Evolutionary conservation across 345 rosid species (phyloP).

Genomic region (Tarenaya hassleriana): DNA sequence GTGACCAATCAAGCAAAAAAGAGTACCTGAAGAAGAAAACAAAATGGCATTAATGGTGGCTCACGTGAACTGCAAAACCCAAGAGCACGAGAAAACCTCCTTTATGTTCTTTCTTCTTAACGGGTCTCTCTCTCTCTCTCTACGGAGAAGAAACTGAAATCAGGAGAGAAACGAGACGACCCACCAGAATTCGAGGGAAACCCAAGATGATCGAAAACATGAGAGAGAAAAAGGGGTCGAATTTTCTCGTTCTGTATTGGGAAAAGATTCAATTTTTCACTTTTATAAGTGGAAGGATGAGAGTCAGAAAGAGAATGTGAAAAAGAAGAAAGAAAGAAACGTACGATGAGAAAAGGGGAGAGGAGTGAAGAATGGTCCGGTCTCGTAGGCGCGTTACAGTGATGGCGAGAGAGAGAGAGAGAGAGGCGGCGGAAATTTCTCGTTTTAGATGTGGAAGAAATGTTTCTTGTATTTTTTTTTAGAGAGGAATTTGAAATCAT

Average conservation of each 20-base stretch:
- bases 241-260: too few species aligned
- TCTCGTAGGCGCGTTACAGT: not conserved
- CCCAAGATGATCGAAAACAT: constrained; percentile 25
- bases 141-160: not conserved
- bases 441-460: too few species aligned
- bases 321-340: not conserved
- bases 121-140: not conserved
- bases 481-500: too few species aligned
- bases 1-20: constrained; percentile 3
- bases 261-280: too few species aligned
- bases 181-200: not conserved
- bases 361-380: constrained; percentile 3
- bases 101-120: too few species aligned
- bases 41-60: too few species aligned
- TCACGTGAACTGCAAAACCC: too few species aligned
- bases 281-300: too few species aligned
- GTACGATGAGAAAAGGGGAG: not conserved
- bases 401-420: not conserved
- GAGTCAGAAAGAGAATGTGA: too few species aligned
- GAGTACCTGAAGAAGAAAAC: not conserved
- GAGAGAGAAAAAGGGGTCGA: constrained; percentile 6
- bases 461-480: too few species aligned
- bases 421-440: not conserved
- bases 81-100: too few species aligned
- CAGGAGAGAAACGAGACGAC: not conserved